Base-by-base conservation (phyloP, 2,329 filamentous ascomycete species). In the Colletotrichum echinochloae region DNA sequence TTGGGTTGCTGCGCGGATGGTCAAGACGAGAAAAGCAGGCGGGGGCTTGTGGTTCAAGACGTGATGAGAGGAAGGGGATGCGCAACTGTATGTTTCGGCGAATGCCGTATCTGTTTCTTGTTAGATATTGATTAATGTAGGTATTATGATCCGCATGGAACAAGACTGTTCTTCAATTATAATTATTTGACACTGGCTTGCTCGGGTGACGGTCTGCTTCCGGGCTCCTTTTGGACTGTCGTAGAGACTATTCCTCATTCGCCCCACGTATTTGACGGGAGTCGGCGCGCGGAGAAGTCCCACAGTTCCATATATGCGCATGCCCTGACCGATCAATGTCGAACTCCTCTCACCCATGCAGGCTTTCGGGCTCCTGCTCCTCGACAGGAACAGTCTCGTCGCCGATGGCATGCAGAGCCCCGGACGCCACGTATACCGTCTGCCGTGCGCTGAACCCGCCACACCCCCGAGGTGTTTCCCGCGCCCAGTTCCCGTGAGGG, bases 21-120 rank as follows among this genome's bases (percentile, higher is more conserved):
- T 77, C 18, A 80, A 80, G 74, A 81, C 82, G 77, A 78, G 78
- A 54, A 80, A 76, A 72, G 75, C 77, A 8, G 80, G 80, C 1
- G 69, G 74, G n/a, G 80, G 80, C 12, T 84, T 82, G 80, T 74
- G 46, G 60, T 79, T 77, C 0, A 86, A 82, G 75, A 81, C 85
- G 6, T 80, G 35, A 73, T 20, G 33, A 16, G 30, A 6, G n/a
- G 20, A n/a, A 5, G 20, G 8, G 35, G 51, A 2, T 35, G 7
- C 28, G 7, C 20, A 16, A 14, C 5, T 35, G 5, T 23, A 23
- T 23, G 6, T 8, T 54, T 3, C 8, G 20, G 20, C 33, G 2
- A 16, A 20, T n/a, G 5, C 7, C 23, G 12, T 35, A 12, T 54
- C 5, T 9, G n/a, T 16, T 12, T 16, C n/a, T 16, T 1, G 11